Evolutionary conservation across 83 land plant species (phyloP).

Genomic region (Picea mariana): DNA sequence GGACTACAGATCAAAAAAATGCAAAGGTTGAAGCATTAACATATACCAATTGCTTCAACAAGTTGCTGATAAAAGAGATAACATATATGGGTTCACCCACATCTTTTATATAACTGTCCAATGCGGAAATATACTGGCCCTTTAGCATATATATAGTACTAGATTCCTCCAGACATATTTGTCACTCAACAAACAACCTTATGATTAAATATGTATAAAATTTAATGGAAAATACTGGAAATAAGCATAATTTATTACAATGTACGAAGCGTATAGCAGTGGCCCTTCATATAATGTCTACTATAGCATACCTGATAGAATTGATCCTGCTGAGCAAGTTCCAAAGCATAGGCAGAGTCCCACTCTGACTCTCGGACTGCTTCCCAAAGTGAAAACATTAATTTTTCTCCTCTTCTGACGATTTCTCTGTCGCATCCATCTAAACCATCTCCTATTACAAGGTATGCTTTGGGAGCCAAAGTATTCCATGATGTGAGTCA

Average conservation of each 20-base stretch:
- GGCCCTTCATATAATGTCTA: neutral
- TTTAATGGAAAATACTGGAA: no score
- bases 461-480: slow-evolving; percentile 42
- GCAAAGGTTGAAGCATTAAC: no score
- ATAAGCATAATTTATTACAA: neutral
- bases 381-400: slow-evolving; percentile 63
- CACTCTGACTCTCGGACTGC: slow-evolving; percentile 77
- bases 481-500: slow-evolving; percentile 71
- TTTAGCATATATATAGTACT: slow-evolving; percentile 62
- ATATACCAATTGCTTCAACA: slow-evolving; percentile 30
- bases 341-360: slow-evolving; percentile 60
- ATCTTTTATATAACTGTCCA: slow-evolving; percentile 88
- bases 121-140: slow-evolving; percentile 70
- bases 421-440: slow-evolving; percentile 1
- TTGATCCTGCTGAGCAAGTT: slow-evolving; percentile 58
- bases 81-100: slow-evolving; percentile 66
- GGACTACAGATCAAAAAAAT: no score
- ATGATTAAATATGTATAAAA: neutral
- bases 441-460: neutral
- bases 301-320: slow-evolving; percentile 75
- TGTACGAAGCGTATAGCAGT: neutral
- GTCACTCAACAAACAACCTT: neutral
- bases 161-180: slow-evolving; percentile 58
- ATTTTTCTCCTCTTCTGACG: slow-evolving; percentile 59
- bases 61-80: slow-evolving; percentile 69